Percentiles rank a stretch among this genome's conserved stretches.
Conservation (phyloP, 2,329 filamentous ascomycete genomes). For the Bimuria novae-zelandiae region DNA sequence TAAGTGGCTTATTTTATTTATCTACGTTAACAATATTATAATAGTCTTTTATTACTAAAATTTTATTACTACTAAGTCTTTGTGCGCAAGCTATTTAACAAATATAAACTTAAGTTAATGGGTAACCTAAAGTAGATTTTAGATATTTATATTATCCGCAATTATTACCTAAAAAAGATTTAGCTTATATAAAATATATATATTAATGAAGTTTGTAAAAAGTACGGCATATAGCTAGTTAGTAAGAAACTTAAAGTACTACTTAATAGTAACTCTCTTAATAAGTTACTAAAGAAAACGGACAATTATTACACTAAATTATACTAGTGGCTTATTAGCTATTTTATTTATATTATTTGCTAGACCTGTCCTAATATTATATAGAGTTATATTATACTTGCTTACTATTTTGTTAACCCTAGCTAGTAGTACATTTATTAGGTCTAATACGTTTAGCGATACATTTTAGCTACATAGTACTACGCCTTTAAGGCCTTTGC, state of each 20-base stretch:
- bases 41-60: neutral
- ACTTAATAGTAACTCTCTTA: neutral
- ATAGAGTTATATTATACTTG: slow-evolving; percentile 10
- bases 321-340: slow-evolving; percentile 24
- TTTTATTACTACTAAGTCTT: slow-evolving; percentile 12
- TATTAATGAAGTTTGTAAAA: slow-evolving; percentile 19
- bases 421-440: slow-evolving; percentile 11
- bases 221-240: slow-evolving; percentile 13
- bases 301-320: slow-evolving; percentile 10
- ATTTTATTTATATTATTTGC: slow-evolving; percentile 16
- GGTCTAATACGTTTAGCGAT: neutral
- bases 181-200: slow-evolving; percentile 19
- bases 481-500: slow-evolving; percentile 1
- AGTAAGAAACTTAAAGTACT: slow-evolving; percentile 5
- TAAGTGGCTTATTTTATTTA: slow-evolving; percentile 14
- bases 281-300: neutral
- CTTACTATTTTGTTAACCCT: slow-evolving; percentile 19
- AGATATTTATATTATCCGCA: slow-evolving; percentile 13
- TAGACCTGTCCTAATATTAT: slow-evolving; percentile 20
- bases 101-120: slow-evolving; percentile 9
- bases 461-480: slow-evolving; percentile 8
- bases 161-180: slow-evolving; percentile 5
- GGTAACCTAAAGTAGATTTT: slow-evolving; percentile 15
- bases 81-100: too few species aligned
- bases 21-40: slow-evolving; percentile 14